Conservation (phyloP, 306 rosid genomes). For the Cucurbita argyrosperma region DNA sequence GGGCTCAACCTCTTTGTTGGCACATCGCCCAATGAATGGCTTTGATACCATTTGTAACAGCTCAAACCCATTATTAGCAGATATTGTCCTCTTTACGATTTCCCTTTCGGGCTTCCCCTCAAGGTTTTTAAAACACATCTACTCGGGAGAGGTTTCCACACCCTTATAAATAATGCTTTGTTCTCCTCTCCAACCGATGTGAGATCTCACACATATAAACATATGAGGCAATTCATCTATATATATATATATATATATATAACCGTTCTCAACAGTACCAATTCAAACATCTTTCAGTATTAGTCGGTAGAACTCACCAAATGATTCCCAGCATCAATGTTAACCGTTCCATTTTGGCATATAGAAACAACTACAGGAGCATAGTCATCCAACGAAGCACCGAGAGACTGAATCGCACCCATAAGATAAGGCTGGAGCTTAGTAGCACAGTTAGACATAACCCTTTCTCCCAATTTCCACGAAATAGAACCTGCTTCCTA, state of each 20-base stretch:
- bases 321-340: background rate
- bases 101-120: too few species aligned
- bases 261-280: background rate
- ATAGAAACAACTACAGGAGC: conserved; percentile 29
- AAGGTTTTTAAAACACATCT: too few species aligned
- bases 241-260: background rate
- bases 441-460: conserved; percentile 42
- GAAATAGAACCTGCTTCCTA: conserved; percentile 42
- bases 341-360: conserved; percentile 24
- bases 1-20: too few species aligned
- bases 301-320: conserved; percentile 22
- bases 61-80: too few species aligned
- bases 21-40: too few species aligned
- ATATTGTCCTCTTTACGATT: too few species aligned
- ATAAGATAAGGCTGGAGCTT: conserved; percentile 38
- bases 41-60: too few species aligned
- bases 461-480: conserved; percentile 54
- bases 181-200: too few species aligned
- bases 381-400: conserved; percentile 30
- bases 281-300: background rate
- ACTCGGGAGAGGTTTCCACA: too few species aligned
- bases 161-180: too few species aligned
- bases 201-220: background rate
- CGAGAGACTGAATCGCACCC: conserved; percentile 35
- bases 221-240: background rate